Evolutionary conservation across 495 filamentous ascomycete species (phyloP).

Genomic region (Lepidopterella palustris): DNA sequence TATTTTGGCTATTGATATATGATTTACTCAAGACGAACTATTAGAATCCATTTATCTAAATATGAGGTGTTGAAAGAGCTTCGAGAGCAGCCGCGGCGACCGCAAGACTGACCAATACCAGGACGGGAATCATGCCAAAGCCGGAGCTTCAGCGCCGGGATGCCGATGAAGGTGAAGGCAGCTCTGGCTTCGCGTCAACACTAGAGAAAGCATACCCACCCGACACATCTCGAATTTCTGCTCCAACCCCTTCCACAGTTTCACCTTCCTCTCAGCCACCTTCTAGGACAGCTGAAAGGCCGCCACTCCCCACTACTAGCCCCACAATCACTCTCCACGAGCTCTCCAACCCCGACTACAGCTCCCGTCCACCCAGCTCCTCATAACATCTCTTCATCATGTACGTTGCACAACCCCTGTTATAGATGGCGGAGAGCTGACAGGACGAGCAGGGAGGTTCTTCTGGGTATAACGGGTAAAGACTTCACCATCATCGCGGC

Average conservation of each 20-base stretch:
- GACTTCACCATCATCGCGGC: constrained; percentile 97
- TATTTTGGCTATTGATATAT: no score
- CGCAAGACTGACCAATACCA: no score
- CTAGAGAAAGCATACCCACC: neutral
- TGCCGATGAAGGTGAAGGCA: neutral
- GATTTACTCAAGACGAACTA: no score
- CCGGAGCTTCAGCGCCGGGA: neutral
- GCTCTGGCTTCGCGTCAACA: constrained; percentile 9
- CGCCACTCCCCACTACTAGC: neutral
- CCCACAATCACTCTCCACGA: neutral
- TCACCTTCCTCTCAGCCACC: constrained; percentile 3
- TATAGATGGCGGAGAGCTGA: neutral
- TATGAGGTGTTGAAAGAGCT: no score
- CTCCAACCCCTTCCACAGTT: neutral
- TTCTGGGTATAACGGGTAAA: constrained; percentile 96
- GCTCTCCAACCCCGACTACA: neutral
- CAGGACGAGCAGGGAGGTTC: constrained; percentile 73
- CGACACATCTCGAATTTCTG: neutral
- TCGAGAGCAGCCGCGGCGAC: no score
- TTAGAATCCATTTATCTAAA: no score
- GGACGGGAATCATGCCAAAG: constrained; percentile 4
- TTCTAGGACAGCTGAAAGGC: no score
- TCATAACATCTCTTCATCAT: neutral
- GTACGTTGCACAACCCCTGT: neutral
- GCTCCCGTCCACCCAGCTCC: neutral